A percentile compares a stretch with the other conserved stretches of the same genome.
phyloP scores from a whole-genome alignment of 148 eudicot species.

The Rhododendron molle region DNA sequence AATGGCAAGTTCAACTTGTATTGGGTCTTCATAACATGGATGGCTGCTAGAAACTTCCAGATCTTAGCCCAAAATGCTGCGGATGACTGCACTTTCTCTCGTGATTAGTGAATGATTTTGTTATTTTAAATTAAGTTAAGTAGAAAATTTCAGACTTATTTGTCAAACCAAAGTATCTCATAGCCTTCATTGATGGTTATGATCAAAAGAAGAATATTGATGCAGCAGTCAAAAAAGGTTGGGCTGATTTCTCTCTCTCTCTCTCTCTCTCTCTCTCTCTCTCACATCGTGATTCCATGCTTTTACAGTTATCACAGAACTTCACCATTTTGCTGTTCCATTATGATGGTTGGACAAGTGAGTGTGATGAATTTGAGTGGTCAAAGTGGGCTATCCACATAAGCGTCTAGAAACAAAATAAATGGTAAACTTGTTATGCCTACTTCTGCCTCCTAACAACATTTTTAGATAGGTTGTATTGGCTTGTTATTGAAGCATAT shows the following conservation, averaged over 20 bases:
- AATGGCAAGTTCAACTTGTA: neutral
- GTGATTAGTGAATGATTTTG: neutral
- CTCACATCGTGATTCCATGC: neutral
- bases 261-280: slow-evolving; percentile 8
- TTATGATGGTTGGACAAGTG: too few relatives aligned
- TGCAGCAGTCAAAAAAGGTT: slow-evolving; percentile 65
- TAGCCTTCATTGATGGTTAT: too few relatives aligned
- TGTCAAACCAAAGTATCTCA: neutral
- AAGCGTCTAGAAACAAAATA: too few relatives aligned
- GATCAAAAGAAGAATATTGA: slow-evolving; percentile 3
- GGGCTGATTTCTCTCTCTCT: neutral
- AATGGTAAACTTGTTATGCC: too few relatives aligned
- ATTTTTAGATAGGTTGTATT: too few relatives aligned
- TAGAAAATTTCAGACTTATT: slow-evolving; percentile 49
- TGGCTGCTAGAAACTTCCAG: neutral
- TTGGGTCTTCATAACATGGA: neutral
- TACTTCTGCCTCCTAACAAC: too few relatives aligned
- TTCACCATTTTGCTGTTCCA: too few relatives aligned
- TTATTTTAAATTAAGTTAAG: neutral
- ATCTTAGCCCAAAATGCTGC: neutral
- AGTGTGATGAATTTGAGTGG: too few relatives aligned
- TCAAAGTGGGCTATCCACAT: too few relatives aligned
- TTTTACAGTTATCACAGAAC: too few relatives aligned
- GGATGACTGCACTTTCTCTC: too few relatives aligned
- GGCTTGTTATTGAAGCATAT: too few relatives aligned